These are phyloP conservation scores for Anthoceros angustus DNA, from an alignment of 225 moss, liverwort and hornwort genomes.

Conservation along the genomic window DNA sequence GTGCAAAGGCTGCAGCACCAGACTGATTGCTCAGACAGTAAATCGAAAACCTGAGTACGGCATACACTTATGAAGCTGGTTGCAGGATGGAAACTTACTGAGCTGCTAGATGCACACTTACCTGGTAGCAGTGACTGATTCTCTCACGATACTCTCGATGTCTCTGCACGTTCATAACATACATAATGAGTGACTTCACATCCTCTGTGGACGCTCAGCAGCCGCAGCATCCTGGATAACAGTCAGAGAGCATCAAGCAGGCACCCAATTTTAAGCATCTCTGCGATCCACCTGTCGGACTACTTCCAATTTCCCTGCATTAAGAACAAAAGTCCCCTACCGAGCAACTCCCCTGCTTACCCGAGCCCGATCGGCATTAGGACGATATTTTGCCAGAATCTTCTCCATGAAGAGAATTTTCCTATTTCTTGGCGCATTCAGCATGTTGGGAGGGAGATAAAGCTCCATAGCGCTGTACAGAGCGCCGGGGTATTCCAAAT, in stretches of 20 bases:
- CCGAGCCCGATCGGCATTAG: conserved; percentile 2
- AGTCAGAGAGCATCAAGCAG: not conserved
- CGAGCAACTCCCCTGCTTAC: not conserved
- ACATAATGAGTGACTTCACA: conserved; percentile 3
- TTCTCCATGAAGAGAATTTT: conserved; percentile 68
- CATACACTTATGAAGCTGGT: too few relatives aligned
- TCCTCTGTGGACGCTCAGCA: not conserved
- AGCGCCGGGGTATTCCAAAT: conserved; percentile 80
- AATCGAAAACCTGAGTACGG: not conserved
- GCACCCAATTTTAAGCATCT: not conserved
- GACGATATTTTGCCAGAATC: conserved; percentile 72
- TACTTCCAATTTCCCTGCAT: conserved; percentile 4
- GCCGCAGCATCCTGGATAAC: conserved; percentile 7
- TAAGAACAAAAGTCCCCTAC: conserved; percentile 39
- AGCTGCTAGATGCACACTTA: conserved; percentile 8
- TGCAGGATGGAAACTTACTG: not conserved
- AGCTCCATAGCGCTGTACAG: conserved; percentile 92
- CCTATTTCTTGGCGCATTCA: conserved; percentile 64
- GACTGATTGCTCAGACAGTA: not conserved
- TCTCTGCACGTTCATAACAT: conserved; percentile 39
- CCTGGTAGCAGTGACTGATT: conserved; percentile 83
- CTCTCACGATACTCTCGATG: conserved; percentile 95
- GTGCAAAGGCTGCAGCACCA: conserved; percentile 56
- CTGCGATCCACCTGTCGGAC: not conserved
- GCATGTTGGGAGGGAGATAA: conserved; percentile 57